Conservation (phyloP, 1,284 basidiomycete genomes). For the Amylostereum areolatum region DNA sequence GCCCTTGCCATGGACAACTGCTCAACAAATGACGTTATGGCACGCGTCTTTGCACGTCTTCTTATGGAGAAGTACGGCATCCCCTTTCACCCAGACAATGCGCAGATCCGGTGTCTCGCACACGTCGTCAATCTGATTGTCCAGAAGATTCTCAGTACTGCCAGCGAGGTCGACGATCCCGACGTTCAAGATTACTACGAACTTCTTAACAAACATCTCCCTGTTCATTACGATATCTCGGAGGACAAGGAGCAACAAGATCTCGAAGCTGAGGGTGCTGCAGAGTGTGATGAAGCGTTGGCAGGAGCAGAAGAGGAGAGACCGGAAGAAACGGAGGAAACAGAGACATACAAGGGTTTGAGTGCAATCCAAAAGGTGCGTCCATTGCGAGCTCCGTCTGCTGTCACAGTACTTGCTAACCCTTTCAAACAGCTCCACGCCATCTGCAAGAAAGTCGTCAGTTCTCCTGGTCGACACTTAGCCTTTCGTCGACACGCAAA, state of each 20-base stretch:
- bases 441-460: constrained; percentile 10
- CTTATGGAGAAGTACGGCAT: constrained; percentile 10
- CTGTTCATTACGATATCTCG: constrained; percentile 22
- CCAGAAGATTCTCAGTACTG: constrained; percentile 22
- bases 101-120: constrained; percentile 14
- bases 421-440: constrained; percentile 13
- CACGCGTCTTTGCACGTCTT: constrained; percentile 2
- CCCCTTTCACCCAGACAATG: constrained; percentile 11
- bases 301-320: too few relatives aligned
- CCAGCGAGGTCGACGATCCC: constrained; percentile 25
- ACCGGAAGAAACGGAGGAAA: too few relatives aligned
- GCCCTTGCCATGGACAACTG: constrained; percentile 26
- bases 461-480: constrained; percentile 9
- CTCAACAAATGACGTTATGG: constrained; percentile 11
- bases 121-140: constrained; percentile 34
- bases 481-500: constrained; percentile 1
- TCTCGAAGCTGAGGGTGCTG: too few relatives aligned
- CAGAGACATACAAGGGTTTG: too few relatives aligned
- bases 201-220: constrained; percentile 16
- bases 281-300: too few relatives aligned
- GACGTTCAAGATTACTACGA: constrained; percentile 22
- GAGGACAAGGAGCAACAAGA: constrained; percentile 16
- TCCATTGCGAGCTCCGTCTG: too few relatives aligned
- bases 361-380: too few relatives aligned
- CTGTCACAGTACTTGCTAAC: too few relatives aligned